These are phyloP conservation scores for Pseudocercospora fuligena DNA, from an alignment of 2,329 filamentous ascomycete genomes.

Conservation along the genomic window DNA sequence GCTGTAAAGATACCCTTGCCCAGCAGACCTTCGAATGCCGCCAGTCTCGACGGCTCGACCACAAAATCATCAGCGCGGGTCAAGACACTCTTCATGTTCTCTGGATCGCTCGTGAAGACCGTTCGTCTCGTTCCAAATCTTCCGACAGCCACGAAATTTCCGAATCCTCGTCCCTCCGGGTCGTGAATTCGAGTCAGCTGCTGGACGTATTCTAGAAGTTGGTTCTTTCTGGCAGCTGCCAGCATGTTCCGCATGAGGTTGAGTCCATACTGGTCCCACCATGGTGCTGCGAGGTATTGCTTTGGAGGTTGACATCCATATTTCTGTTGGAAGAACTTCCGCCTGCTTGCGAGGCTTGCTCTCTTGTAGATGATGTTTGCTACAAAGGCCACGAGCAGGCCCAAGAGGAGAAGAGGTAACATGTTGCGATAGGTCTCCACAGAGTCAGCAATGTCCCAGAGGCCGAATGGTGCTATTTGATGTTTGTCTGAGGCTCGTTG, in stretches of 20 bases:
- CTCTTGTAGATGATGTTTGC: background rate
- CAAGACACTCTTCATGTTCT: background rate
- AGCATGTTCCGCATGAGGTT: background rate
- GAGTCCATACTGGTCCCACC: background rate
- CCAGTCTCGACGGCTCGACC: background rate
- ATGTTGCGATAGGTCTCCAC: background rate
- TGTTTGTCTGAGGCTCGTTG: no score
- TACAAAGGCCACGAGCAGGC: background rate
- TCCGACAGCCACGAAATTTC: background rate
- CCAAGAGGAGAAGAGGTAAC: background rate
- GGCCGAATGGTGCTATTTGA: no score
- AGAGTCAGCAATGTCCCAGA: background rate
- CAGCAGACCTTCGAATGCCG: slow-evolving; percentile 7
- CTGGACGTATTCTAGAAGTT: background rate
- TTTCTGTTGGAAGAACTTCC: background rate
- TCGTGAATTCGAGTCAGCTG: background rate
- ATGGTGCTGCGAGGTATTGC: background rate
- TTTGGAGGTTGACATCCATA: background rate
- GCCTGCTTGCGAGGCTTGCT: background rate
- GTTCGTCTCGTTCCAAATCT: background rate
- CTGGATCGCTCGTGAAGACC: background rate
- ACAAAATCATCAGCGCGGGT: background rate
- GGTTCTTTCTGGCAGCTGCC: background rate
- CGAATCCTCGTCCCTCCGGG: background rate
- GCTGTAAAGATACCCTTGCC: slow-evolving; percentile 36